Base-by-base conservation (phyloP, 495 filamentous ascomycete genomes). In the Chaetomidium leptoderma region DNA sequence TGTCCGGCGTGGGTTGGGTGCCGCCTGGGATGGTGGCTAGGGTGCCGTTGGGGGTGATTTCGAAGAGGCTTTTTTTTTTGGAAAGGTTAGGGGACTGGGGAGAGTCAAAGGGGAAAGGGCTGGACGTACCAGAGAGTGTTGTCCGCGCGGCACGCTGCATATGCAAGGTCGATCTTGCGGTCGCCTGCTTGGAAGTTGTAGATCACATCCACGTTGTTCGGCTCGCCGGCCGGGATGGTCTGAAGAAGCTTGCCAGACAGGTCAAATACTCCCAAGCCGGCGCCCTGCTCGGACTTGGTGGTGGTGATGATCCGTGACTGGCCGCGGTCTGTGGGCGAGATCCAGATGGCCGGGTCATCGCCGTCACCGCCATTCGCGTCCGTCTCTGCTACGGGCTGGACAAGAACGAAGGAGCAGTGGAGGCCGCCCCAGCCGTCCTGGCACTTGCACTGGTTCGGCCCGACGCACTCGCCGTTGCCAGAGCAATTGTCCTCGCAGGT, bases 311-410 rank as follows among this genome's bases (percentile, higher is more conserved):
- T 58, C 24, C 55, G 33, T 5, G 55, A 58, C 44, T 49, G 55
- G 29, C 36, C 11, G 13, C 27, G 44, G 45, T 49, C 46, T 23
- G 55, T 35, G 26, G 55, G 55, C 17, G 44, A 43, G 27, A 58
- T 58, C 55, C 55, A 58, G 46, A 58, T 58, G 33, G 55, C 55
- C n/a, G 55, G 55, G 36, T 58, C 55, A 27, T 58, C 55, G 4
- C 55, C 55, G 55, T 58, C 55, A 17, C 17, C 55, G 16, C 55
- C 55, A 26, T 58, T 49, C n/a, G 55, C 55, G 8, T 48, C 46
- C 11, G 55, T 58, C 36, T 58, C 55, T n/a, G 27, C 19, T 0
- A 35, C 55, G 8, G 55, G 23, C 21, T 30, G 17, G 6, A 58
- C 55, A 6, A 58, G 8, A 3, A 58, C 45, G 13, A 48, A 50